Evolutionary conservation across 1,284 basidiomycete genomes (phyloP).

Genomic region (Irpex lacteus): DNA sequence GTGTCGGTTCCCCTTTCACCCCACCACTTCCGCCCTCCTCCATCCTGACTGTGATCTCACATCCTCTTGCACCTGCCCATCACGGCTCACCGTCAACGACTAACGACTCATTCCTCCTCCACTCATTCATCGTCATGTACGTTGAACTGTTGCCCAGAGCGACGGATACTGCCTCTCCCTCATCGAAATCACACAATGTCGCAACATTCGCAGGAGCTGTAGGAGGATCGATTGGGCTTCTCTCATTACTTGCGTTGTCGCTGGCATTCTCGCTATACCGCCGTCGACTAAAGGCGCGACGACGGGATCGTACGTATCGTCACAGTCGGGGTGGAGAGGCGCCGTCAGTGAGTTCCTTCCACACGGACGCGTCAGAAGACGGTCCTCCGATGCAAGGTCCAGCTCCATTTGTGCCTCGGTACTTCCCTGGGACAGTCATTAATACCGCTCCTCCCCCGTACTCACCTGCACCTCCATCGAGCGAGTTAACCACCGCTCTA

Average conservation of each 20-base stretch:
- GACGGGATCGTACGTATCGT: constrained; percentile 38
- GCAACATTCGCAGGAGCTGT: constrained; percentile 53
- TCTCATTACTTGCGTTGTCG: constrained; percentile 42
- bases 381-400: constrained; percentile 42
- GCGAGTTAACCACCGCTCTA: constrained; percentile 20
- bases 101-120: not conserved
- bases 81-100: constrained; percentile 5
- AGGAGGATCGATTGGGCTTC: constrained; percentile 48
- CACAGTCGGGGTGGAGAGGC: constrained; percentile 19
- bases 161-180: constrained; percentile 9
- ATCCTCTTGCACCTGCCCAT: constrained; percentile 5
- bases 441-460: constrained; percentile 38
- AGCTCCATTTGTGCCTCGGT: constrained; percentile 48
- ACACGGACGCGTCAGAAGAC: constrained; percentile 39
- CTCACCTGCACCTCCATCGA: constrained; percentile 16
- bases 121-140: constrained; percentile 8
- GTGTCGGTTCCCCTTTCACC: constrained; percentile 15
- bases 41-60: constrained; percentile 10
- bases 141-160: constrained; percentile 21
- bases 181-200: constrained; percentile 33
- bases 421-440: constrained; percentile 47
- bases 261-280: constrained; percentile 49
- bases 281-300: constrained; percentile 40
- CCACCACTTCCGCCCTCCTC: constrained; percentile 11
- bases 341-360: constrained; percentile 29